Evolutionary conservation across 495 filamentous ascomycete genomes (phyloP).

Genomic region (Aspergillus incahuasiensis): DNA sequence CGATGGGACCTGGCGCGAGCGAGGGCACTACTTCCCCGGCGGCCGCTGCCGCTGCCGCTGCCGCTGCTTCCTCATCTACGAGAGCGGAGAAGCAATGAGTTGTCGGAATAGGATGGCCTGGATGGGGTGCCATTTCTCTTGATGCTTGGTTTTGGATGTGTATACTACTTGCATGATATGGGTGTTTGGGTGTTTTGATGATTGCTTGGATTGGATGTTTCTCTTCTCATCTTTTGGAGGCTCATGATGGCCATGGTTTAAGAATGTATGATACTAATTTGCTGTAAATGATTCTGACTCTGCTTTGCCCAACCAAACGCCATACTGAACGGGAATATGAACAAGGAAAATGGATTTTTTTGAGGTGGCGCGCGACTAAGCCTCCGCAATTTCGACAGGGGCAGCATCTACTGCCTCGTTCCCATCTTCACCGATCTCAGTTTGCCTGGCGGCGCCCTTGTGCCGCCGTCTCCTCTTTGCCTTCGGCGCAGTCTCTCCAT

Average conservation of each 20-base stretch:
- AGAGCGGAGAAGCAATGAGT: conserved; percentile 19
- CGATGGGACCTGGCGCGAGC: neutral
- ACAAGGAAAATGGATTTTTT: conserved; percentile 13
- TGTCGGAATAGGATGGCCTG: neutral
- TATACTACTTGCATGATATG: conserved; percentile 4
- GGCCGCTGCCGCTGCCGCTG: neutral
- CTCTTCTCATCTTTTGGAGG: neutral
- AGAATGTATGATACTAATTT: conserved; percentile 16
- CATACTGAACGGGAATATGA: conserved; percentile 18
- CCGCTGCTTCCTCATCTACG: too few species aligned
- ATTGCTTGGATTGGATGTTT: neutral
- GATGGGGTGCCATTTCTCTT: neutral
- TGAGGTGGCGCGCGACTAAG: conserved; percentile 13
- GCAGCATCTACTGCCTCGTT: conserved; percentile 11
- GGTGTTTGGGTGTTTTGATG: conserved; percentile 3
- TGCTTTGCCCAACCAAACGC: conserved; percentile 32
- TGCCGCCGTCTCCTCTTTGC: conserved; percentile 47
- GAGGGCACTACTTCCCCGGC: neutral
- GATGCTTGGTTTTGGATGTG: neutral
- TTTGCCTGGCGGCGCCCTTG: conserved; percentile 30
- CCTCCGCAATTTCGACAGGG: conserved; percentile 21
- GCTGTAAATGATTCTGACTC: conserved; percentile 21
- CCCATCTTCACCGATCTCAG: conserved; percentile 18
- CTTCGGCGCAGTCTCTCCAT: conserved; percentile 25
- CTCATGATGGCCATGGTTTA: neutral